Evolutionary conservation across 23 red algal genomes (phyloP), one percentile per base, ranked within the genome.

Genomic region (Gracilaria caudata): DNA sequence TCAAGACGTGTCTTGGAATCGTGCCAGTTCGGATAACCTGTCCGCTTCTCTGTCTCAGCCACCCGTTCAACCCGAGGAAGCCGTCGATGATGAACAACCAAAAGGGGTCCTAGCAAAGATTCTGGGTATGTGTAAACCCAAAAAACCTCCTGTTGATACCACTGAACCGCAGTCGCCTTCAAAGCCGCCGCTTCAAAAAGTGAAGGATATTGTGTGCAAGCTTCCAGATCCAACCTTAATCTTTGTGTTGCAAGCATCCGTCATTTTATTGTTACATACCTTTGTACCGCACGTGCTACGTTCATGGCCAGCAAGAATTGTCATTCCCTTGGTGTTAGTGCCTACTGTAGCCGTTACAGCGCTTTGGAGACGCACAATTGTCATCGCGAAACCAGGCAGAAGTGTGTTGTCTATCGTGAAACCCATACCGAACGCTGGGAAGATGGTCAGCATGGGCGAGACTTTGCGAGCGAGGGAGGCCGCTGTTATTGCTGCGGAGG

Each of bases 371-470:
- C 68, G 73, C 21, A 89, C 82, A 7, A 33, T 74, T 28, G 68
- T 86, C 2, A 66, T 86, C 21, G 82, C 41, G 19, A 56, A 51
- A 33, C 64, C 68, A 1, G 61, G 68, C 5, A 37, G 3, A 26
- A 56, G 59, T 20, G 65, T 70, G 20, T 20, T 80, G 35, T 60
- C 51, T 3, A 2, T 66, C 0, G 71, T 51, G n/a, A 82, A 68
- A 24, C 75, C 87, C 20, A 74, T 91, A n/a, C 87, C 87, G 17
- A 82, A 91, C 51, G 87, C 87, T 2, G 59, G 47, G 5, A 63
- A n/a, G 34, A 45, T 91, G 37, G 87, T 91, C 61, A 77, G 26
- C 17, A 91, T 38, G 87, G 87, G 87, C 1, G 77, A 73, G 53
- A 73, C 39, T 16, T 25, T 91, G 77, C 61, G 87, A 11, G 66